A percentile compares a stretch with the other conserved stretches of the same genome.
Evolutionary conservation across 768 basidiomycete species (phyloP).

Genomic region (Hygrocybe punicea): DNA sequence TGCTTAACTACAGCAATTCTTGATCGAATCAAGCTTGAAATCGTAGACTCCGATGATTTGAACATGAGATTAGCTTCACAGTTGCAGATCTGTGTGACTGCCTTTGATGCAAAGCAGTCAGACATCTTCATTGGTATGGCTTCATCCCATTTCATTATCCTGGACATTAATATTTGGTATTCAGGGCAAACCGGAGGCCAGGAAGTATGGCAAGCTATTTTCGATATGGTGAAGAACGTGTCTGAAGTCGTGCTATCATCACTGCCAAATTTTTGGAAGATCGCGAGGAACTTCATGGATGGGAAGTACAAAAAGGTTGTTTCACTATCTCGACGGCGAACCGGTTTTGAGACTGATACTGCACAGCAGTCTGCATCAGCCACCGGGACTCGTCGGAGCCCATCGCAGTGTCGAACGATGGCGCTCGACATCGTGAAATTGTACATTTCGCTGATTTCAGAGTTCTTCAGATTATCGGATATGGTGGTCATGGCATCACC

Average conservation of each 20-base stretch:
- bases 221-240: constrained; percentile 77
- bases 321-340: constrained; percentile 6
- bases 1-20: constrained; percentile 39
- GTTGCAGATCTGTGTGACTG: constrained; percentile 56
- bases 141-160: background rate
- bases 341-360: background rate
- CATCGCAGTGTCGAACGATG: constrained; percentile 82
- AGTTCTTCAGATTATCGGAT: constrained; percentile 83
- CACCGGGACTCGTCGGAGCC: constrained; percentile 65
- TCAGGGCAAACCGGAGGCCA: constrained; percentile 68
- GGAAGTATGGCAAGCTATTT: constrained; percentile 77
- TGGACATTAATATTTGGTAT: background rate
- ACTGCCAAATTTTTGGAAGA: constrained; percentile 91
- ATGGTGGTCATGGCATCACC: constrained; percentile 63
- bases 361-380: constrained; percentile 17
- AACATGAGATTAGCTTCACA: constrained; percentile 50
- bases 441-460: constrained; percentile 79
- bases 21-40: constrained; percentile 40
- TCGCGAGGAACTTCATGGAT: constrained; percentile 86
- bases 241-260: constrained; percentile 82
- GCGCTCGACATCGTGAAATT: constrained; percentile 81
- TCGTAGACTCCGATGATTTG: constrained; percentile 36
- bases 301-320: constrained; percentile 87
- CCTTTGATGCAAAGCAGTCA: constrained; percentile 60
- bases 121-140: constrained; percentile 59